Percentiles rank a stretch among this genome's conserved stretches.
phyloP scores from a whole-genome alignment of 495 filamentous ascomycete species.

The Tuber calosporum region DNA sequence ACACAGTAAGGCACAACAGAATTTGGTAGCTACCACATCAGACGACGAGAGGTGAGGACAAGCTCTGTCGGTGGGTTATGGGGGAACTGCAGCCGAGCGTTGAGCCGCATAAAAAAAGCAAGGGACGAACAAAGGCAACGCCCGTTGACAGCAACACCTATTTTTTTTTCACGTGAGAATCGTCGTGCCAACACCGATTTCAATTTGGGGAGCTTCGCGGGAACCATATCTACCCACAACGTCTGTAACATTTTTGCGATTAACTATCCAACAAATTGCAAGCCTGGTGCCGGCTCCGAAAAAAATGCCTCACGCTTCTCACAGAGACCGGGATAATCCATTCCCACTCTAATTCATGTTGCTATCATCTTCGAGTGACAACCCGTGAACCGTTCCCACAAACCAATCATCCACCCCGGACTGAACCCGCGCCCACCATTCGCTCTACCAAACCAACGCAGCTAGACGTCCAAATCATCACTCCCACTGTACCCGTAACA shows the following conservation, averaged over 20 bases:
- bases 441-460: background rate
- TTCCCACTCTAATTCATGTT: background rate
- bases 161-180: background rate
- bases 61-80: background rate
- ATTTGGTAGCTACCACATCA: background rate
- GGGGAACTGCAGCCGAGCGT: background rate
- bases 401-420: background rate
- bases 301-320: background rate
- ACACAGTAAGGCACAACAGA: background rate
- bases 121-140: background rate
- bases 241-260: background rate
- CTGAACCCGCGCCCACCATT: background rate
- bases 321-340: background rate
- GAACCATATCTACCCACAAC: background rate
- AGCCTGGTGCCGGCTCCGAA: background rate
- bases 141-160: background rate
- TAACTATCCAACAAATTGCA: background rate
- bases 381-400: background rate
- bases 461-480: constrained; percentile 3
- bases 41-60: background rate
- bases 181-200: background rate
- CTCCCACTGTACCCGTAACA: background rate
- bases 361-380: background rate
- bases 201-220: background rate
- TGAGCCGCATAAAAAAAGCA: background rate